These are phyloP conservation scores for Exophiala oligosperma DNA, from an alignment of 2,329 filamentous ascomycete species.

Conservation along the genomic window DNA sequence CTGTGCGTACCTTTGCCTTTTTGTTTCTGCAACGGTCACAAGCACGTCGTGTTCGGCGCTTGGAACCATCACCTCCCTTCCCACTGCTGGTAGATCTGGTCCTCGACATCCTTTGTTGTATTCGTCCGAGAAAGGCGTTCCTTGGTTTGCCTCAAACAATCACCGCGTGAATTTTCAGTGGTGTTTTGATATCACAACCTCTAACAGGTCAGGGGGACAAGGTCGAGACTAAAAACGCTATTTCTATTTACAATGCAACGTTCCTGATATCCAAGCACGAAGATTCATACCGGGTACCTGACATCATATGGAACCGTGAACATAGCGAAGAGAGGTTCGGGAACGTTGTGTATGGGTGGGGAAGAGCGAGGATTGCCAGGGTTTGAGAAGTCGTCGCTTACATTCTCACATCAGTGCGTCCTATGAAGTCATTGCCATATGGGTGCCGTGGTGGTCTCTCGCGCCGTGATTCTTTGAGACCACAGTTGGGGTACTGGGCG, in stretches of 20 bases:
- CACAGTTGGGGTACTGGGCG: too few species aligned
- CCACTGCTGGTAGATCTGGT: background rate
- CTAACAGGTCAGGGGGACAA: too few species aligned
- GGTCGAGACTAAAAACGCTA: too few species aligned
- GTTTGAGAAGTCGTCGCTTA: background rate
- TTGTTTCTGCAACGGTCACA: constrained; percentile 21
- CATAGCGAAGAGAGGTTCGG: background rate
- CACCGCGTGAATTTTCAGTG: background rate
- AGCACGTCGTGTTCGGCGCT: constrained; percentile 7
- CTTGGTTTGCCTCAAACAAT: background rate
- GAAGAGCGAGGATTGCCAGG: background rate
- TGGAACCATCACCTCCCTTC: background rate
- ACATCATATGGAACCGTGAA: background rate
- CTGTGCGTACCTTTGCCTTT: constrained; percentile 16
- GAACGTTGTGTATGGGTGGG: background rate
- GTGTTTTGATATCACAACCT: background rate
- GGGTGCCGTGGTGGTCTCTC: too few species aligned
- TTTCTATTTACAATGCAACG: too few species aligned
- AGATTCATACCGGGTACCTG: background rate
- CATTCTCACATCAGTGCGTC: too few species aligned
- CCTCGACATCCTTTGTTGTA: background rate
- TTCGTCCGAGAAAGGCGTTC: background rate
- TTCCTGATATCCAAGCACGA: too few species aligned
- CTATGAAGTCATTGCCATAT: background rate
- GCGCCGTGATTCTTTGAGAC: too few species aligned